These are phyloP conservation scores for Aspergillus caelatus DNA, from an alignment of 2,329 filamentous ascomycete genomes.

Conservation along the genomic window DNA sequence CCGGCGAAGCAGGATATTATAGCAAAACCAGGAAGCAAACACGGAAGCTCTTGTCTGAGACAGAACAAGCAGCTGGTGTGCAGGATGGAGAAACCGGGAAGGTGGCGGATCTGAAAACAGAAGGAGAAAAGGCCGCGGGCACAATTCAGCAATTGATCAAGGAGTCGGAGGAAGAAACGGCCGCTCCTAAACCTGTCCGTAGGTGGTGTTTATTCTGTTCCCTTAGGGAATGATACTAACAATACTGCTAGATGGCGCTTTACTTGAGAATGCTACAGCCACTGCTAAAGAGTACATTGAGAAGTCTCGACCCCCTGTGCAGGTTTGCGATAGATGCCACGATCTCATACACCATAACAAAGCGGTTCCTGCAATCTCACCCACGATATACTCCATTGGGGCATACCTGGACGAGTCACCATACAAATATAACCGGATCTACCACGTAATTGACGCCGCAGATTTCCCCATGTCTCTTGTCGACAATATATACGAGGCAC, in stretches of 20 bases:
- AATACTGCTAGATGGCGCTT: constrained; percentile 19
- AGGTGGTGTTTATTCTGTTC: constrained; percentile 7
- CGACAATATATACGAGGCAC: constrained; percentile 70
- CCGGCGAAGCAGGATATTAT: constrained; percentile 62
- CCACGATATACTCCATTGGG: constrained; percentile 76
- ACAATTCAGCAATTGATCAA: constrained; percentile 15
- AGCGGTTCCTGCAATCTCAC: constrained; percentile 75
- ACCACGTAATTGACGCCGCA: constrained; percentile 91
- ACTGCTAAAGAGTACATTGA: constrained; percentile 25
- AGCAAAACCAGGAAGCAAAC: constrained; percentile 52
- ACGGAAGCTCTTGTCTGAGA: constrained; percentile 36
- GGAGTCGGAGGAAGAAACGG: constrained; percentile 7
- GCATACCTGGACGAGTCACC: constrained; percentile 87
- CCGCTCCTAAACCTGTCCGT: constrained; percentile 15
- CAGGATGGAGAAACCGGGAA: constrained; percentile 19
- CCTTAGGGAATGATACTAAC: constrained; percentile 4
- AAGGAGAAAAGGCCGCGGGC: constrained; percentile 12
- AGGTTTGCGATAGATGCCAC: constrained; percentile 84
- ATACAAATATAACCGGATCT: constrained; percentile 88
- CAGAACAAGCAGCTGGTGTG: constrained; percentile 18
- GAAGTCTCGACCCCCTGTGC: constrained; percentile 21
- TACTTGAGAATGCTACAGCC: constrained; percentile 24
- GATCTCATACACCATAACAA: constrained; percentile 74
- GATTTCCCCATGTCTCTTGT: constrained; percentile 96
- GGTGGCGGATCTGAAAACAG: constrained; percentile 13